Evolutionary conservation across 768 basidiomycete genomes (phyloP), one percentile per base, ranked within the genome.

Genomic region (Termitomyces eurrhizus): DNA sequence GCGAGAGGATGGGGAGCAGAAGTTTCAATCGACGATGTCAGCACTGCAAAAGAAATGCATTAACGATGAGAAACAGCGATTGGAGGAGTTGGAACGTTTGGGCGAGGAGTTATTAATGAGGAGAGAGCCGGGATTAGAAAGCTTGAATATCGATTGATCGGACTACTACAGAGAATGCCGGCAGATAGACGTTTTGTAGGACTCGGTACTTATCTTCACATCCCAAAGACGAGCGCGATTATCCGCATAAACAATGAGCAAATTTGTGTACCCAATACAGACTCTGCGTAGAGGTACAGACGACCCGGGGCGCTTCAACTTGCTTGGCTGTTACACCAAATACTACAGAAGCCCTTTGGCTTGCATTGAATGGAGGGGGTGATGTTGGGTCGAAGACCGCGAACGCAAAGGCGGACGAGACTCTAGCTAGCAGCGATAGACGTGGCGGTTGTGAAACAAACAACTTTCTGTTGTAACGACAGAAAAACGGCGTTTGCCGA

Each of bases 151-250:
- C 4, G 35, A 36, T 36, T 36, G 35, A 36, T 36, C 29, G 29
- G 29, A 29, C 3, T 29, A 21, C 21, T 21, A 21, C 21, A 29
- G 29, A 29, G 29, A 29, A 2, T 29, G 29, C 29, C 29, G 4
- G 29, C 29, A 29, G 29, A 29, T 29, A 29, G 29, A 1, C 4
- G 29, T 29, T 36, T 37, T 21, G 21, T 21, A 21, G 21, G 21
- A 21, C 21, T 21, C 21, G 21, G 21, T 21, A 21, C 21, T 21
- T 21, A 21, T 89, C 62, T 85, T 83, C 16, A 88, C 76, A 66
- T 98, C 92, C 94, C 97, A 99, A 2, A 95, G 73, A 45, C 97
- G 79, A 1, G 90, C 92, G 57, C 87, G 83, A 2, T 83, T 86
- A 62, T 91, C 87, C 3, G 77, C 77, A 71, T 98, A 98, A 1